phyloP scores from a whole-genome alignment of 1,284 basidiomycete genomes.

The Vanrija sp. region DNA sequence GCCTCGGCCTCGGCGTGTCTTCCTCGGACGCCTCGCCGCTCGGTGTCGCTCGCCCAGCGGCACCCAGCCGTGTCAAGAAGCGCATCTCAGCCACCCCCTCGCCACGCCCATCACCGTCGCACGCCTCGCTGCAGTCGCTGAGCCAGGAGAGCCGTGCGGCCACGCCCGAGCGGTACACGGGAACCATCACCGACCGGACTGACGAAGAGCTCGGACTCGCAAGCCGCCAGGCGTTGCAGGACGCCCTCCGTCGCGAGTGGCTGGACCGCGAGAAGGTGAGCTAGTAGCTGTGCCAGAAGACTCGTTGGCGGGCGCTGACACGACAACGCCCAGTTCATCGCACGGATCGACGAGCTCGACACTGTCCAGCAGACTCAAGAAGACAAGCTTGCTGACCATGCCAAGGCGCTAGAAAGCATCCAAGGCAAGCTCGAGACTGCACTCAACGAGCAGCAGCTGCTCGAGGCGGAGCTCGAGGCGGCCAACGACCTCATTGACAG shows the following conservation, averaged over 20 bases:
- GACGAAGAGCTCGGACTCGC: slow-evolving; percentile 33
- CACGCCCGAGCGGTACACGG: slow-evolving; percentile 9
- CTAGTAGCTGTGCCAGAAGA: background rate
- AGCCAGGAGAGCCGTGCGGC: background rate
- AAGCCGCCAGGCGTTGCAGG: slow-evolving; percentile 27
- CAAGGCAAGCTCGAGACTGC: slow-evolving; percentile 31
- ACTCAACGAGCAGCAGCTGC: slow-evolving; percentile 35
- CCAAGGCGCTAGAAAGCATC: slow-evolving; percentile 9
- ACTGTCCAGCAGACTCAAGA: background rate
- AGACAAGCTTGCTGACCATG: background rate
- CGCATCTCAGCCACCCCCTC: background rate
- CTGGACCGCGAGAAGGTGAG: slow-evolving; percentile 32
- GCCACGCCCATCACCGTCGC: slow-evolving; percentile 1
- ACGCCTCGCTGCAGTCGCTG: background rate
- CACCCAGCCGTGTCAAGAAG: slow-evolving; percentile 11
- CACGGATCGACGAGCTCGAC: slow-evolving; percentile 17
- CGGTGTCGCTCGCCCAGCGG: slow-evolving; percentile 6
- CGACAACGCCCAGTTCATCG: slow-evolving; percentile 1
- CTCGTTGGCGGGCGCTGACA: background rate
- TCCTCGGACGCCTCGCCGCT: slow-evolving; percentile 6
- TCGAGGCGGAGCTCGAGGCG: slow-evolving; percentile 41
- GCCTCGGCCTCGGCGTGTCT: slow-evolving; percentile 5
- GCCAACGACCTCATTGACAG: slow-evolving; percentile 37
- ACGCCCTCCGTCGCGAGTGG: slow-evolving; percentile 35
- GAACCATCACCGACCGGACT: slow-evolving; percentile 26